Evolutionary conservation across 805 yeast species (phyloP), one percentile per base, ranked within the genome.

Genomic region (Wickerhamomyces hampshirensis): DNA sequence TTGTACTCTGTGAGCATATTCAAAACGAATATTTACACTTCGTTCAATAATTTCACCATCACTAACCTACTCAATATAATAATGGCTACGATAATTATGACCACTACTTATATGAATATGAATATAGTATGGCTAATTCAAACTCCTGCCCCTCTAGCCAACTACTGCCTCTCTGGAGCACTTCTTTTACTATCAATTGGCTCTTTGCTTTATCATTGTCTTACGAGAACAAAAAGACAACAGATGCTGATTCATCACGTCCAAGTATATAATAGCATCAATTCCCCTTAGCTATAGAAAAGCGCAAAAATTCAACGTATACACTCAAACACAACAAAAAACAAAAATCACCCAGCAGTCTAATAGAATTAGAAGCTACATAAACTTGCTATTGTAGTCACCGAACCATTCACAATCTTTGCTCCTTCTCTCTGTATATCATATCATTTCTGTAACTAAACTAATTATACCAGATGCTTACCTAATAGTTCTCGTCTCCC

Each of bases 41-140:
- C 34, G 83, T 96, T 47, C 86, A 86, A 36, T 95, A 96, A 9
- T 93, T 84, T 31, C 95, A 95, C 56, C 95, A 69, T 39, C 94
- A 96, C 48, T 84, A 66, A 29, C 10, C 8, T 26, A 3, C 19
- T 31, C 44, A 62, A 37, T 42, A 44, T 23, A 53, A 53, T 26
- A 46, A 59, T 36, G 37, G 60, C 44, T 35, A 51, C 39, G 39
- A 39, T 39, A 52, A 56, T 34, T 39, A 8, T 17, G 3, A 4
- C 16, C 2, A 28, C 34, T 5, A 29, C 39, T 5, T 3, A 21
- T 11, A n/a, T n/a, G n/a, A n/a, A n/a, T n/a, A n/a, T n/a, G n/a
- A n/a, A n/a, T n/a, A n/a, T n/a, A n/a, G n/a, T n/a, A n/a, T n/a
- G n/a, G n/a, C n/a, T n/a, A n/a, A n/a, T n/a, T n/a, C n/a, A n/a